Conservation (phyloP, 1,284 basidiomycete species). For the Moesziomyces sp. region DNA sequence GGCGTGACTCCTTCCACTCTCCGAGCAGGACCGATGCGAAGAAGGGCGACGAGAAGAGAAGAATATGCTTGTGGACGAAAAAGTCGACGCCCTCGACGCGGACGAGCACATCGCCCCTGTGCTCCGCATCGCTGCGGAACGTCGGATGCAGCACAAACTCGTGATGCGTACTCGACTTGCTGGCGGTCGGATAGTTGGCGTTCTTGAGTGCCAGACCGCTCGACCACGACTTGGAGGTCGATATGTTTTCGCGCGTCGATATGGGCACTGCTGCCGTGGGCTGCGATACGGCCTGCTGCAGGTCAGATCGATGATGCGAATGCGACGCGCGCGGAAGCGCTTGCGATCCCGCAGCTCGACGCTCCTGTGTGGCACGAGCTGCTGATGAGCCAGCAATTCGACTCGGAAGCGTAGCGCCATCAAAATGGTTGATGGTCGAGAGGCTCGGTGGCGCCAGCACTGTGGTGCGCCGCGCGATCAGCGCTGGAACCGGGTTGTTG, state of each 20-base stretch:
- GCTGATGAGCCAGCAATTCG: neutral
- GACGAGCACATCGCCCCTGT: conserved; percentile 49
- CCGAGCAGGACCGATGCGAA: conserved; percentile 44
- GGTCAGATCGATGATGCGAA: conserved; percentile 12
- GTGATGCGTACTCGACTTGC: neutral
- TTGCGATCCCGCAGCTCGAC: neutral
- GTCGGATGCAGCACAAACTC: conserved; percentile 35
- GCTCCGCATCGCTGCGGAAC: conserved; percentile 37
- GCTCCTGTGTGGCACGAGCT: conserved; percentile 1
- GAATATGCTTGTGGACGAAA: conserved; percentile 51
- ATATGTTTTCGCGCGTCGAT: conserved; percentile 29
- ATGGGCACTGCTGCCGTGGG: conserved; percentile 25
- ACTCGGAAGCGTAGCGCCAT: conserved; percentile 2
- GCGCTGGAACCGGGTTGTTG: conserved; percentile 20
- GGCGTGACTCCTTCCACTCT: conserved; percentile 45
- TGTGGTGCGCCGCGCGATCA: conserved; percentile 28
- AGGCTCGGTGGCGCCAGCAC: conserved; percentile 24
- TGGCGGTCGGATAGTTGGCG: neutral
- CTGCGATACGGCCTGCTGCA: conserved; percentile 18
- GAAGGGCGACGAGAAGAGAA: conserved; percentile 51
- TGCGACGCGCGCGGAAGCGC: neutral
- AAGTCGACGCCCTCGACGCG: conserved; percentile 45
- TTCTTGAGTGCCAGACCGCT: neutral
- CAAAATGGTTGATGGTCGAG: conserved; percentile 30
- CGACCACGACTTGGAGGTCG: conserved; percentile 26